Percentiles rank a stretch among this genome's conserved stretches.
Evolutionary conservation across 108 stramenopile species (phyloP).

Genomic region (Nitzschia palea): DNA sequence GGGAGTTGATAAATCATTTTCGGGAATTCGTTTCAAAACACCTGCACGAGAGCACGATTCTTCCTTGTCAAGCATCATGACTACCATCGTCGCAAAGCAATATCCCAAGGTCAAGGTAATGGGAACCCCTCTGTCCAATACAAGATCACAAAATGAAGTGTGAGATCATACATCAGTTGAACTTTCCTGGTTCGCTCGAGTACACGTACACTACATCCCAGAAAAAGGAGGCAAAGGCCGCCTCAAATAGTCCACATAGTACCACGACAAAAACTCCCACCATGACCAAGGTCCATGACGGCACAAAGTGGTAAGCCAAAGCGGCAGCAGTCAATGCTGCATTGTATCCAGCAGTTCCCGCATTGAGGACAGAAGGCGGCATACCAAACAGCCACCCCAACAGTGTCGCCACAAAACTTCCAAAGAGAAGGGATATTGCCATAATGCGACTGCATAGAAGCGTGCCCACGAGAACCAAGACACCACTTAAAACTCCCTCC

Average conservation of each 20-base stretch:
- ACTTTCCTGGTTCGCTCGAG: too few species aligned
- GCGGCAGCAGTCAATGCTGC: constrained; percentile 18
- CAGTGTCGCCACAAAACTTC: constrained; percentile 9
- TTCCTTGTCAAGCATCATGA: constrained; percentile 21
- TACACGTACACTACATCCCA: constrained; percentile 7
- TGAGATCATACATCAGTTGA: not conserved
- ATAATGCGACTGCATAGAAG: constrained; percentile 35
- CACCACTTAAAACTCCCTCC: constrained; percentile 5
- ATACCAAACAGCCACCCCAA: constrained; percentile 1
- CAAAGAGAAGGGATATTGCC: constrained; percentile 3
- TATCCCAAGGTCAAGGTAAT: constrained; percentile 22
- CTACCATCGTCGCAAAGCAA: constrained; percentile 13
- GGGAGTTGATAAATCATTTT: constrained; percentile 10
- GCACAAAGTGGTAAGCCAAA: constrained; percentile 18
- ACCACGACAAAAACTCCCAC: constrained; percentile 15
- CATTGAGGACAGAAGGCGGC: constrained; percentile 8
- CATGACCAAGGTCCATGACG: constrained; percentile 18
- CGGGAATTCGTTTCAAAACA: constrained; percentile 21
- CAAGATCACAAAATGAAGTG: not conserved
- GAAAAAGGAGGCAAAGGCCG: constrained; percentile 8
- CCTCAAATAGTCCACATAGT: constrained; percentile 10
- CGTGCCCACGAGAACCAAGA: constrained; percentile 24
- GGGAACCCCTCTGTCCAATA: constrained; percentile 9
- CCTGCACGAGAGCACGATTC: constrained; percentile 12
- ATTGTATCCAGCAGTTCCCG: constrained; percentile 29